These are phyloP conservation scores for Lepiota venenata DNA, from an alignment of 768 basidiomycete genomes.

Conservation along the genomic window DNA sequence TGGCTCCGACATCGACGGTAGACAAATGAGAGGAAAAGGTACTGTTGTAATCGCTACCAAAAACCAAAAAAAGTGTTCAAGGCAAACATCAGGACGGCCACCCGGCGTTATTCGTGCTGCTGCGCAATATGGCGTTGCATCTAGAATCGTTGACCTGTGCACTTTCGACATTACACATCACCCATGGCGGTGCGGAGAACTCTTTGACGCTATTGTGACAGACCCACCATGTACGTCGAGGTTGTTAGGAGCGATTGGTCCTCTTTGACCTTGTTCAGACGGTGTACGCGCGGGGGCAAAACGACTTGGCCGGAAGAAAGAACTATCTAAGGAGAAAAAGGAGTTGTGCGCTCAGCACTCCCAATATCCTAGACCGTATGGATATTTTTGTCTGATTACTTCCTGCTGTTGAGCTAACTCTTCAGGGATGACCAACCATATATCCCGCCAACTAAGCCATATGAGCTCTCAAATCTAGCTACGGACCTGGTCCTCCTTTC, in stretches of 20 bases:
- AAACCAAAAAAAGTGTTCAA: neutral
- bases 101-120: conserved; percentile 83
- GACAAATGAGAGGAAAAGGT: conserved; percentile 97
- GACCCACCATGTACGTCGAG: conserved; percentile 83
- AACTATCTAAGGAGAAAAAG: conserved; percentile 34
- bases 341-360: conserved; percentile 35
- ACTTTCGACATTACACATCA: conserved; percentile 93
- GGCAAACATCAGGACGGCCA: conserved; percentile 26
- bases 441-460: conserved; percentile 87
- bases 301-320: conserved; percentile 66
- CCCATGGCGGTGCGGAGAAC: conserved; percentile 83
- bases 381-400: conserved; percentile 6
- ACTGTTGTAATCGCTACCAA: conserved; percentile 6
- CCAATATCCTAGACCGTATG: conserved; percentile 42
- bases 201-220: conserved; percentile 94
- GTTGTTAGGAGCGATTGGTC: neutral
- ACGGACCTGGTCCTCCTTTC: conserved; percentile 78
- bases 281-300: conserved; percentile 91
- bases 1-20: conserved; percentile 95
- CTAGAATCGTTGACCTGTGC: conserved; percentile 76
- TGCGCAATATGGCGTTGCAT: conserved; percentile 73
- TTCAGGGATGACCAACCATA: conserved; percentile 66
- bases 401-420: neutral
- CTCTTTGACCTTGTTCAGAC: conserved; percentile 43
- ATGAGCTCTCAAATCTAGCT: conserved; percentile 84